Evolutionary conservation across 1,139 yeast genomes (phyloP).

Genomic region (Lodderomyces elongisporus): DNA sequence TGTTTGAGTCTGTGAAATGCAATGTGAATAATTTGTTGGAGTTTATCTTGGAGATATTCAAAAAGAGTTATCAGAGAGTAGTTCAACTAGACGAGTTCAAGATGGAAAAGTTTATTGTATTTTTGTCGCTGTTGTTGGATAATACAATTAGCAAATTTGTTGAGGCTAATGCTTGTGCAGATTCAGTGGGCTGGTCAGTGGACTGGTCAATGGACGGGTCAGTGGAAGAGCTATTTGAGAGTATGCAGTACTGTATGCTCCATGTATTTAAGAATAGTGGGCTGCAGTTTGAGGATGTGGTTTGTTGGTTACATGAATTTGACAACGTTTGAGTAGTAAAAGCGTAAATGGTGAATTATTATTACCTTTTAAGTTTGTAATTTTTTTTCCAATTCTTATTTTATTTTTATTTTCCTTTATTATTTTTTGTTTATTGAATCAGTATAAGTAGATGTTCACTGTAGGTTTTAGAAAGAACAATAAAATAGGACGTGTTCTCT

Average conservation of each 20-base stretch:
- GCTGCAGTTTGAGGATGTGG: not conserved
- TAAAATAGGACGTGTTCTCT: no score
- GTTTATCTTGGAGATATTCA: conserved; percentile 9
- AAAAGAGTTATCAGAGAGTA: conserved; percentile 5
- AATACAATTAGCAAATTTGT: conserved; percentile 7
- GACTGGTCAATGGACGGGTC: conserved; percentile 1
- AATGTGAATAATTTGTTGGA: conserved; percentile 9
- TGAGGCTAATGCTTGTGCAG: conserved; percentile 2
- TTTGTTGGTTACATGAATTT: not conserved
- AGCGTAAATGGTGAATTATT: no score
- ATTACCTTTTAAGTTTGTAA: no score
- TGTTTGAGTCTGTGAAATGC: conserved; percentile 5
- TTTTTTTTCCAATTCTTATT: no score
- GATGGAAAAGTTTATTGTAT: conserved; percentile 6
- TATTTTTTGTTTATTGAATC: no score
- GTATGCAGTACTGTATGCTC: not conserved
- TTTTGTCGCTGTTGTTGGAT: conserved; percentile 5
- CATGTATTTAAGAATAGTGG: conserved; percentile 2
- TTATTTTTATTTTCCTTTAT: no score
- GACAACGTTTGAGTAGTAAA: no score
- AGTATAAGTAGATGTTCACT: no score
- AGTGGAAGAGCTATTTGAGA: conserved; percentile 2
- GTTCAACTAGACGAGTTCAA: conserved; percentile 8
- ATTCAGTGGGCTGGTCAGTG: no score
- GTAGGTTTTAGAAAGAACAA: no score